Percentiles rank a stretch among this genome's conserved stretches.
Evolutionary conservation across 306 rosid genomes (phyloP).

Genomic region (Carpinus fangiana): DNA sequence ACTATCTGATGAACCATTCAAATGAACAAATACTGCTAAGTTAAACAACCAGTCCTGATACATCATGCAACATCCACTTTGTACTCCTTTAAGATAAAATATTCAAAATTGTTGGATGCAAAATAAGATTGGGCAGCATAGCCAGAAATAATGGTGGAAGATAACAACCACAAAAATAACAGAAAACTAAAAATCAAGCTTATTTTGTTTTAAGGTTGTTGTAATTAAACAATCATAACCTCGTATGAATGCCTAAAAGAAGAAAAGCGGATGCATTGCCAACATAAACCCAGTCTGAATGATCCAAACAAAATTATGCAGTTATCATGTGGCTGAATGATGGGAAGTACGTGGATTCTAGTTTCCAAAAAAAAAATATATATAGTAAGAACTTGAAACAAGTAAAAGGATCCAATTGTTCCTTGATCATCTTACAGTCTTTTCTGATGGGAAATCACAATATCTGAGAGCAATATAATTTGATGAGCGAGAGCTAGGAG

Average conservation of each 20-base stretch:
- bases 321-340: background rate
- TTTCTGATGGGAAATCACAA: constrained; percentile 43
- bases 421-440: constrained; percentile 49
- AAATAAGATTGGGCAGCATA: background rate
- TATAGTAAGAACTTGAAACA: constrained; percentile 19
- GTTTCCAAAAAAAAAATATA: constrained; percentile 1
- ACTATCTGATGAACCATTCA: background rate
- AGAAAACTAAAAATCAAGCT: background rate
- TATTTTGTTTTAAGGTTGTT: background rate
- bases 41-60: background rate
- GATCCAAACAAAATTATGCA: background rate
- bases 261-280: constrained; percentile 15
- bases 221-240: background rate
- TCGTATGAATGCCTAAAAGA: background rate
- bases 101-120: background rate
- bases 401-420: constrained; percentile 9
- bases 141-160: background rate
- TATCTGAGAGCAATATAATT: constrained; percentile 92
- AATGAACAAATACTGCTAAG: background rate
- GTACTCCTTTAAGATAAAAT: background rate
- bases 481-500: constrained; percentile 85
- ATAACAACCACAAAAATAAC: background rate
- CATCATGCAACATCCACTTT: background rate
- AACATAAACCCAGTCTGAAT: background rate
- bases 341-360: no score